These are phyloP conservation scores for Rhynchospora tenuis DNA, from an alignment of 176 grass and related monocot genomes.

Conservation along the genomic window DNA sequence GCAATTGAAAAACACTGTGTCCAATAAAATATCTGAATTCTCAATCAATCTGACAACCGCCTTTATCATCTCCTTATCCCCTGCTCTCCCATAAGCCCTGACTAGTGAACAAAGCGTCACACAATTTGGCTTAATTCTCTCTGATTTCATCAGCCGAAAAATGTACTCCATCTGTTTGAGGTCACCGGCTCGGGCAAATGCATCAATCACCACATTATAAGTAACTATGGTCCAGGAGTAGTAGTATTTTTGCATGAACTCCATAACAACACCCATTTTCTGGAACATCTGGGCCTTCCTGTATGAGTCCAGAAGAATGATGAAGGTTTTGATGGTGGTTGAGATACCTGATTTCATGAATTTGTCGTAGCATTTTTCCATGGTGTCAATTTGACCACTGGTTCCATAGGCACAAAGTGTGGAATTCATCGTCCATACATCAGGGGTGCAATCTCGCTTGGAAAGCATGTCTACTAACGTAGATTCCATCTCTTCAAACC, in stretches of 20 bases:
- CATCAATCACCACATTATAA: slow-evolving; percentile 93
- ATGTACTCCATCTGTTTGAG: slow-evolving; percentile 88
- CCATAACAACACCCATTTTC: slow-evolving; percentile 97
- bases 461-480: slow-evolving; percentile 65
- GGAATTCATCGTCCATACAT: slow-evolving; percentile 98
- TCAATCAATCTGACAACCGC: slow-evolving; percentile 56
- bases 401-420: slow-evolving; percentile 76
- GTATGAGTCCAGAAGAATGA: slow-evolving; percentile 88
- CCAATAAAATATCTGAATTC: slow-evolving; percentile 81
- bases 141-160: slow-evolving; percentile 96
- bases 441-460: slow-evolving; percentile 59
- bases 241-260: slow-evolving; percentile 95
- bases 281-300: slow-evolving; percentile 91
- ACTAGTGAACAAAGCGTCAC: slow-evolving; percentile 83
- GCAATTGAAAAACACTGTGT: slow-evolving; percentile 90
- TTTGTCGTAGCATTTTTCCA: slow-evolving; percentile 93
- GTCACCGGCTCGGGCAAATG: slow-evolving; percentile 76
- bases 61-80: slow-evolving; percentile 65
- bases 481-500: slow-evolving; percentile 80
- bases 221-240: slow-evolving; percentile 93
- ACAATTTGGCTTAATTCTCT: slow-evolving; percentile 85
- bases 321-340: slow-evolving; percentile 90
- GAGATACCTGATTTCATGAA: slow-evolving; percentile 78
- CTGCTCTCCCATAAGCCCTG: slow-evolving; percentile 79
- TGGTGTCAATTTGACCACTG: slow-evolving; percentile 80